phyloP scores from a whole-genome alignment of 257 asterid genomes.

The Solanum ossicruentum region DNA sequence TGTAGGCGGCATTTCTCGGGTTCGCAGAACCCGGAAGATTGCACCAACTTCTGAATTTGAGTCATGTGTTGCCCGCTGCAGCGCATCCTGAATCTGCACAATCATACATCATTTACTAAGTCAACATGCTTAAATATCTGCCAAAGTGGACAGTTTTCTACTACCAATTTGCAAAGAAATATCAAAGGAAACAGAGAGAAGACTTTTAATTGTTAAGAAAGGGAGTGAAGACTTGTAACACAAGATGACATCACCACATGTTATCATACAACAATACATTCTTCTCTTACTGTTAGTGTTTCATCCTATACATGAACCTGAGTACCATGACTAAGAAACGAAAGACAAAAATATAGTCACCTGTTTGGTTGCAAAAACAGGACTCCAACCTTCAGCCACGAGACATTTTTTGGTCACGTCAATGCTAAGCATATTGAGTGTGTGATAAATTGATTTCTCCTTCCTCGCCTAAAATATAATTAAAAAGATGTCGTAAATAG shows the following conservation, averaged over 20 bases:
- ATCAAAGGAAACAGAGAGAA: neutral
- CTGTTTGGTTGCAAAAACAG: slow-evolving; percentile 85
- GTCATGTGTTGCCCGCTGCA: slow-evolving; percentile 66
- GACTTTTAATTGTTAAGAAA: neutral
- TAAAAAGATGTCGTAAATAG: neutral
- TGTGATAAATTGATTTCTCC: slow-evolving; percentile 92
- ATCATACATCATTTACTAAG: neutral
- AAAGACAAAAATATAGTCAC: slow-evolving; percentile 17
- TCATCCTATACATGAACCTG: neutral
- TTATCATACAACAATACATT: neutral
- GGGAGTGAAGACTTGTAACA: neutral
- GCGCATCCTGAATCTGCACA: slow-evolving; percentile 72
- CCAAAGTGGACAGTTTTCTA: neutral
- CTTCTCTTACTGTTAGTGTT: neutral
- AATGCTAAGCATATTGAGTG: slow-evolving; percentile 95
- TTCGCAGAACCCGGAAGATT: slow-evolving; percentile 70
- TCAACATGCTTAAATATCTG: neutral
- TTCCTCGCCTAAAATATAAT: slow-evolving; percentile 49
- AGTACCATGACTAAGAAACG: neutral
- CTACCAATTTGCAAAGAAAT: neutral
- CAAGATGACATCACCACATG: neutral
- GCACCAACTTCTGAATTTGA: slow-evolving; percentile 94
- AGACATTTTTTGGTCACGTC: slow-evolving; percentile 95
- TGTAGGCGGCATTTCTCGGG: slow-evolving; percentile 95
- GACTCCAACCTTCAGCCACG: slow-evolving; percentile 99